Percentiles rank a stretch among this genome's conserved stretches.
Conservation (phyloP, 345 rosid species). For the Eucalyptus melliodora region DNA sequence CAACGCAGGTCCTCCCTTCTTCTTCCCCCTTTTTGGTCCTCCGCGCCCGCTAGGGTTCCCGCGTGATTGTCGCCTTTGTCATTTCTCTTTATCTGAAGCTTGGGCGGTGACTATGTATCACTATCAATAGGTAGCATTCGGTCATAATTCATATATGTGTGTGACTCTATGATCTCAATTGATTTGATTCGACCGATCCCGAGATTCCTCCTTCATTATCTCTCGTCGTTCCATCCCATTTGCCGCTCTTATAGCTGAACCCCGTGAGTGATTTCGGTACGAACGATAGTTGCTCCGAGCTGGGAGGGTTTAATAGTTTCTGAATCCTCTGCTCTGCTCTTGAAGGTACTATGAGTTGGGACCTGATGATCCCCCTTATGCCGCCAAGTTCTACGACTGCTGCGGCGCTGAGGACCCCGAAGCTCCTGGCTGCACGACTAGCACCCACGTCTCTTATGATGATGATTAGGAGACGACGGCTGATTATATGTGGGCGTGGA, state of each 20-base stretch:
- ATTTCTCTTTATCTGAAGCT: not conserved
- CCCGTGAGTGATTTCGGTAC: not conserved
- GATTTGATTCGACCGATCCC: not conserved
- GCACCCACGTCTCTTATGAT: conserved; percentile 62
- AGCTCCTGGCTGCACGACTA: conserved; percentile 71
- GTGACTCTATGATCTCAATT: not conserved
- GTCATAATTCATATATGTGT: not conserved
- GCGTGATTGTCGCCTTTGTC: not conserved
- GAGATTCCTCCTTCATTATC: no score
- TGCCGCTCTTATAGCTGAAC: not conserved
- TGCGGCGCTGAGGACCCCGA: conserved; percentile 86
- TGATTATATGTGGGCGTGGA: not conserved
- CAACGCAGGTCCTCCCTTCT: conserved; percentile 47
- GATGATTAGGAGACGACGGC: conserved; percentile 14
- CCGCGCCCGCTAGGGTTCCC: not conserved
- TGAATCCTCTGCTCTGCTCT: not conserved
- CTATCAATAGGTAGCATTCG: not conserved
- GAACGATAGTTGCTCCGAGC: not conserved
- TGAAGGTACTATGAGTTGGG: conserved; percentile 79
- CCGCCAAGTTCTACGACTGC: conserved; percentile 88
- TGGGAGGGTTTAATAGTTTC: not conserved
- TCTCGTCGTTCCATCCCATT: not conserved
- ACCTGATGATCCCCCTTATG: conserved; percentile 82
- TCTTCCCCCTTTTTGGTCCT: not conserved
- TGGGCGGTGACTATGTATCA: not conserved